A percentile compares a stretch with the other conserved stretches of the same genome.
Conservation (phyloP, 2,329 filamentous ascomycete genomes). For the Fusarium pseudograminearum region DNA sequence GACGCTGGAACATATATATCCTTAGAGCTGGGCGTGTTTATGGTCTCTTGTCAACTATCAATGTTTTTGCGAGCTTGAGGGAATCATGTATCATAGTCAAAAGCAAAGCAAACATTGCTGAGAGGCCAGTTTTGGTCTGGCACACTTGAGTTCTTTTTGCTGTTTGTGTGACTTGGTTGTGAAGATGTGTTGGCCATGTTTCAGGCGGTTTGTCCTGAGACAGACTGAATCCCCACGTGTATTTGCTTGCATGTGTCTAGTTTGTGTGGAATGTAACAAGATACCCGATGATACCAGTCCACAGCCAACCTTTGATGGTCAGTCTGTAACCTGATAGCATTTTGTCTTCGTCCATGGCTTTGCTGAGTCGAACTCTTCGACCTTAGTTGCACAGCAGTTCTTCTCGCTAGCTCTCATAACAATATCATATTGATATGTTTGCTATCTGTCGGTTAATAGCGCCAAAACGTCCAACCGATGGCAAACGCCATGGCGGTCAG, state of each 20-base stretch:
- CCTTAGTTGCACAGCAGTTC: not conserved
- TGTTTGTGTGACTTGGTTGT: not conserved
- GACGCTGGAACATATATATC: slow-evolving; percentile 11
- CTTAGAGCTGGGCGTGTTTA: slow-evolving; percentile 53
- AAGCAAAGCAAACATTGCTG: slow-evolving; percentile 50
- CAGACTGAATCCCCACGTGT: not conserved
- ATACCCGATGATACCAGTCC: not conserved
- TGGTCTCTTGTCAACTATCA: slow-evolving; percentile 51
- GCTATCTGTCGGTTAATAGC: not conserved
- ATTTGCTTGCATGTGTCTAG: not conserved
- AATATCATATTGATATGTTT: not conserved
- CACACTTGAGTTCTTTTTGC: slow-evolving; percentile 23
- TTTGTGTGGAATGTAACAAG: not conserved
- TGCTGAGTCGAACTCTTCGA: not conserved
- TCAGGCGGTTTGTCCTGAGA: slow-evolving; percentile 4
- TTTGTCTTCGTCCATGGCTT: not conserved
- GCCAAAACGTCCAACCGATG: slow-evolving; percentile 5
- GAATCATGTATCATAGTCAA: slow-evolving; percentile 46
- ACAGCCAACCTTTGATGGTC: not conserved
- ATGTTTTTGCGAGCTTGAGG: slow-evolving; percentile 46
- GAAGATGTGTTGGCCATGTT: slow-evolving; percentile 2
- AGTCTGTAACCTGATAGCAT: not conserved
- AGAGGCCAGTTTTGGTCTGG: slow-evolving; percentile 57
- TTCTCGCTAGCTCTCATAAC: not conserved
- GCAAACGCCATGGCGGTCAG: slow-evolving; percentile 4